These are phyloP conservation scores for Metarhizium robertsii DNA, from an alignment of 2,329 filamentous ascomycete genomes.

Conservation along the genomic window DNA sequence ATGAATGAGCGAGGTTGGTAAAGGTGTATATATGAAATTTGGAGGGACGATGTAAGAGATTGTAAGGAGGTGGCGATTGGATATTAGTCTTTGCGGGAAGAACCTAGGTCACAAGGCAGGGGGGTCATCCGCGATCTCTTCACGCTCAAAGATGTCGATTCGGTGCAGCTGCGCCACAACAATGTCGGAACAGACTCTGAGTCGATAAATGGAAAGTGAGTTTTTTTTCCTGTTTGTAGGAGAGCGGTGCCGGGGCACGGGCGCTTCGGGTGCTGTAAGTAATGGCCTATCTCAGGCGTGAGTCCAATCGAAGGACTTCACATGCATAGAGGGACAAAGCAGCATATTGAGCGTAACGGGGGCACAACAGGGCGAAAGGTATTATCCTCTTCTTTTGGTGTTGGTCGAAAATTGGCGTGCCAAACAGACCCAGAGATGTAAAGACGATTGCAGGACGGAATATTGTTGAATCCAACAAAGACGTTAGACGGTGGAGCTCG, in stretches of 20 bases:
- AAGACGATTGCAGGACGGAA: not conserved
- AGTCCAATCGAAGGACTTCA: conserved; percentile 16
- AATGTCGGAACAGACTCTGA: not conserved
- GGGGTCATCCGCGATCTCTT: not conserved
- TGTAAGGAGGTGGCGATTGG: not conserved
- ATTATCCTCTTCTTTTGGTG: not conserved
- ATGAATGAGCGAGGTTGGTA: not conserved
- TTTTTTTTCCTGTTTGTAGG: not conserved
- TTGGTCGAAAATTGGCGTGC: not conserved
- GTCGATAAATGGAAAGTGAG: not conserved
- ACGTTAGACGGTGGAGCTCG: not conserved
- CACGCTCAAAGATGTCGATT: not conserved
- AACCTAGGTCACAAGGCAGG: not conserved
- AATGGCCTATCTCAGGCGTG: conserved; percentile 9
- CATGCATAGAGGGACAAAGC: conserved; percentile 8
- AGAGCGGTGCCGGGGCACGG: not conserved
- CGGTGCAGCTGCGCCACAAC: not conserved
- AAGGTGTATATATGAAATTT: conserved; percentile 2
- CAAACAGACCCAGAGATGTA: not conserved
- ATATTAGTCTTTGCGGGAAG: not conserved
- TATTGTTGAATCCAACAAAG: not conserved
- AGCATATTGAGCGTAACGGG: conserved; percentile 11
- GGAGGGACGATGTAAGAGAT: not conserved
- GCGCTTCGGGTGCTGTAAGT: not conserved
- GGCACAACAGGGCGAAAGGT: not conserved